Base-by-base conservation (phyloP, 2,329 filamentous ascomycete genomes). In the Pseudocercospora macadamiae region DNA sequence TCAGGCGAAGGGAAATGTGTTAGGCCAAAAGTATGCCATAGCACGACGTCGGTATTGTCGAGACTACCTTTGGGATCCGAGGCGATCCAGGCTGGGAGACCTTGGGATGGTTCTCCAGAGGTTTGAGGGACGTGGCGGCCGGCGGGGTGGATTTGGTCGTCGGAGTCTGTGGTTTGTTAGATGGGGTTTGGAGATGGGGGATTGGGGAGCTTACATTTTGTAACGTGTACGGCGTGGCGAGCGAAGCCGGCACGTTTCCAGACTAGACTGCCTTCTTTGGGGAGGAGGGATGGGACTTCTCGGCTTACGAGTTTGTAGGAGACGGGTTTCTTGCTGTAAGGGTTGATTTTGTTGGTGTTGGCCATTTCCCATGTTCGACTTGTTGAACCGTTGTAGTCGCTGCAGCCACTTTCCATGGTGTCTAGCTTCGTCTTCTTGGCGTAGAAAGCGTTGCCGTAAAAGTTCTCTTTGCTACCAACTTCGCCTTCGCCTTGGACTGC, bases 11-110 rank as follows among this genome's bases (percentile, higher is more conserved):
- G 92, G 79, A 96, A 93, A 73, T 96, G 93, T 0, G 89, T 93
- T 32, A 96, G 81, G 32, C 93, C 93, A 70, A 96, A 97, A 0
- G 91, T 96, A 77, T 96, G 92, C 92, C 92, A 97, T 14, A 96
- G 83, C 1, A 97, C 92, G 26, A 96, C 78, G 72, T 97, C 90
- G 0, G 87, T 90, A 79, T 96, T 89, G 55, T 89, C 89, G 65
- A 96, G 86, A 23, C 79, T 83, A 57, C 83, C 85, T 45, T 77
- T 78, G 10, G 89, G 86, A 61, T 91, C 85, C 21, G 85, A 86
- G 16, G 80, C 77, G 66, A 95, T 88, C 91, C 90, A 93, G 65
- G 86, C 82, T 0, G 89, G 88, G 2, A 96, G 78, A 28, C 91
- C 91, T 39, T 78, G 76, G 0, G 88, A 89, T 0, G 89, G 89